Percentiles rank a stretch among this genome's conserved stretches.
These are phyloP conservation scores for Panicum hallii DNA, from an alignment of 202 grass and related monocot species.

Conservation along the genomic window DNA sequence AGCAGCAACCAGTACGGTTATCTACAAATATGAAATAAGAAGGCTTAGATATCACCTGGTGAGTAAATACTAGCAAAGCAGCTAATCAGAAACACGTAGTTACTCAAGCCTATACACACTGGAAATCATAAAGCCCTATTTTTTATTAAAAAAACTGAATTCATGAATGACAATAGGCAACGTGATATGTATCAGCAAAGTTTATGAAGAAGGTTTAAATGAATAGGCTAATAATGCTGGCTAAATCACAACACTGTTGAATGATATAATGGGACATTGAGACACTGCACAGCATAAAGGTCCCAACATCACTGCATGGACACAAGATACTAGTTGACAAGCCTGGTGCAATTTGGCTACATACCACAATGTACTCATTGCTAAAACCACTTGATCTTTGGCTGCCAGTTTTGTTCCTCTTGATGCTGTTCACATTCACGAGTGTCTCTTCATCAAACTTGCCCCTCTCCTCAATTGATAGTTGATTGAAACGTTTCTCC, in stretches of 20 bases:
- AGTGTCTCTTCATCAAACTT: slow-evolving; percentile 99
- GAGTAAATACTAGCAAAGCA: background rate
- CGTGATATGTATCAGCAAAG: background rate
- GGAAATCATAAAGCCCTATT: background rate
- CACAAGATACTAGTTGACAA: slow-evolving; percentile 22
- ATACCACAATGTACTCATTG: slow-evolving; percentile 99
- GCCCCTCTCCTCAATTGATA: slow-evolving; percentile 97
- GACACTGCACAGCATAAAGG: slow-evolving; percentile 16
- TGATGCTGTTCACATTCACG: slow-evolving; percentile 97
- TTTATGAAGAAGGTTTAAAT: background rate
- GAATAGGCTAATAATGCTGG: background rate
- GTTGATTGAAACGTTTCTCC: slow-evolving; percentile 95
- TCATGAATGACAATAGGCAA: background rate
- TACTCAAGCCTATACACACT: background rate
- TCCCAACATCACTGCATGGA: slow-evolving; percentile 5
- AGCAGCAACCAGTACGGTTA: slow-evolving; percentile 90
- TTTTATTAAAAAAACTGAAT: background rate
- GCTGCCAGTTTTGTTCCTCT: slow-evolving; percentile 73
- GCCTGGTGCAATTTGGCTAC: slow-evolving; percentile 9
- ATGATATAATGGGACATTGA: background rate
- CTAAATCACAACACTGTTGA: background rate
- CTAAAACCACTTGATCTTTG: slow-evolving; percentile 81
- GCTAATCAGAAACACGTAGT: slow-evolving; percentile 25
- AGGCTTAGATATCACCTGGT: slow-evolving; percentile 17
- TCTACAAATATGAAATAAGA: slow-evolving; percentile 45